A percentile compares a stretch with the other conserved stretches of the same genome.
Evolutionary conservation across 345 rosid genomes (phyloP).

Genomic region (Capsella bursapastoris): DNA sequence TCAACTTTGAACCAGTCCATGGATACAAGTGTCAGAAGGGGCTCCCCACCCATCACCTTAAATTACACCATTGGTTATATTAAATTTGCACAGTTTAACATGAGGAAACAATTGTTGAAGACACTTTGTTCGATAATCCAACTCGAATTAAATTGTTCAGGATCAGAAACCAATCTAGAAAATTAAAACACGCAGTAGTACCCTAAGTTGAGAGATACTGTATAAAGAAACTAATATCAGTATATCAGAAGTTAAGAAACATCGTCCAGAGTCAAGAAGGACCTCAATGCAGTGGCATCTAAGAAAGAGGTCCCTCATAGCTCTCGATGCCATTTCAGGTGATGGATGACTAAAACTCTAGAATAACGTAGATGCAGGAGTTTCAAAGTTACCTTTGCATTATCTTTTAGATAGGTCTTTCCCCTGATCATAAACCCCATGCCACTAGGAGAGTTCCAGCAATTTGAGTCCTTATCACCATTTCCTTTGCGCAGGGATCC

Average conservation of each 20-base stretch:
- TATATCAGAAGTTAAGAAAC: conserved; percentile 12
- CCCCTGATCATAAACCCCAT: conserved; percentile 94
- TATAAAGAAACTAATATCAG: not conserved
- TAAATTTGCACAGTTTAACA: conserved; percentile 12
- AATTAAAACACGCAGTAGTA: conserved; percentile 6
- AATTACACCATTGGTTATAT: conserved; percentile 18
- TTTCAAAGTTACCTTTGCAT: conserved; percentile 61
- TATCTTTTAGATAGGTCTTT: conserved; percentile 84
- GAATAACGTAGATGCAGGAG: conserved; percentile 15
- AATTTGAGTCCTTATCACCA: conserved; percentile 70
- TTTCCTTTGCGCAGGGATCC: conserved; percentile 66
- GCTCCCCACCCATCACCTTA: conserved; percentile 89
- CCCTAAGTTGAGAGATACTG: conserved; percentile 5
- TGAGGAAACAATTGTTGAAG: not conserved
- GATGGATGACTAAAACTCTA: not conserved
- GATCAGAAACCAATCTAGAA: conserved; percentile 14
- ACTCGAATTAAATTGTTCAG: conserved; percentile 4
- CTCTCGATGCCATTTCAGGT: no score
- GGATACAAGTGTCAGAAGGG: conserved; percentile 86
- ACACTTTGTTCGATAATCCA: conserved; percentile 1
- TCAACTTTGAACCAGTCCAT: conserved; percentile 96
- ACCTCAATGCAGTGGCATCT: conserved; percentile 10
- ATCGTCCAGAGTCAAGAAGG: conserved; percentile 3
- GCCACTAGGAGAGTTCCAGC: conserved; percentile 93
- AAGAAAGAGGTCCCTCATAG: not conserved